These are phyloP conservation scores for Amaranthus hypochondriacus DNA, from an alignment of 148 eudicot species.

Conservation along the genomic window DNA sequence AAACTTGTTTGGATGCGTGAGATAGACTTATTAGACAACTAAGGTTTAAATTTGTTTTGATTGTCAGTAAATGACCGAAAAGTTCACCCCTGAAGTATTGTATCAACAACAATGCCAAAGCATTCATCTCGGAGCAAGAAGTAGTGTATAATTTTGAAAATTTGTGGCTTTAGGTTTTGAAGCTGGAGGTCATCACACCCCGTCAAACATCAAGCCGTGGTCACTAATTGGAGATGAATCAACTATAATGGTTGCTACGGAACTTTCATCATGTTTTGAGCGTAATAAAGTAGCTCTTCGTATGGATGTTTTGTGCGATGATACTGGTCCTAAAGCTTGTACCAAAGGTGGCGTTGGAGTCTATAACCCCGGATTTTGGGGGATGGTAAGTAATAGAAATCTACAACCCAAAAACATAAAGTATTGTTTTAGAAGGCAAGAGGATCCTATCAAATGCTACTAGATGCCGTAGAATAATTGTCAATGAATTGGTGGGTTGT, in stretches of 20 bases:
- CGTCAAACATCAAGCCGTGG: slow-evolving; percentile 85
- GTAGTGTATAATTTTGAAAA: slow-evolving; percentile 2
- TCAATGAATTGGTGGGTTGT: too few relatives aligned
- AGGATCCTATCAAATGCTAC: not conserved
- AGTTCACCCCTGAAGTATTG: not conserved
- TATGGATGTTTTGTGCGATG: slow-evolving; percentile 81
- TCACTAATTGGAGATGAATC: slow-evolving; percentile 63
- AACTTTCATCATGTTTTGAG: slow-evolving; percentile 90
- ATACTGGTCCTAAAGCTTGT: slow-evolving; percentile 42
- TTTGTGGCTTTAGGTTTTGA: slow-evolving; percentile 66
- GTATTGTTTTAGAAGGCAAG: not conserved
- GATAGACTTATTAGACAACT: not conserved
- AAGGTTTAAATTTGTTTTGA: not conserved
- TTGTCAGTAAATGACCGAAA: not conserved
- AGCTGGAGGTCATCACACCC: slow-evolving; percentile 67
- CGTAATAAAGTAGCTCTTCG: slow-evolving; percentile 72
- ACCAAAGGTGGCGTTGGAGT: slow-evolving; percentile 88
- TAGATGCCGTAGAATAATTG: too few relatives aligned
- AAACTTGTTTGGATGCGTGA: not conserved
- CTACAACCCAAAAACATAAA: not conserved
- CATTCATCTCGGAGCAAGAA: too few relatives aligned
- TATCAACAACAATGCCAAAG: too few relatives aligned
- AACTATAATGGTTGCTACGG: slow-evolving; percentile 55
- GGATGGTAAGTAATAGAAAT: slow-evolving; percentile 58
- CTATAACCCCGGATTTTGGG: slow-evolving; percentile 97